These are phyloP conservation scores for Pisolithus thermaeus DNA, from an alignment of 1,284 basidiomycete species.

Conservation along the genomic window DNA sequence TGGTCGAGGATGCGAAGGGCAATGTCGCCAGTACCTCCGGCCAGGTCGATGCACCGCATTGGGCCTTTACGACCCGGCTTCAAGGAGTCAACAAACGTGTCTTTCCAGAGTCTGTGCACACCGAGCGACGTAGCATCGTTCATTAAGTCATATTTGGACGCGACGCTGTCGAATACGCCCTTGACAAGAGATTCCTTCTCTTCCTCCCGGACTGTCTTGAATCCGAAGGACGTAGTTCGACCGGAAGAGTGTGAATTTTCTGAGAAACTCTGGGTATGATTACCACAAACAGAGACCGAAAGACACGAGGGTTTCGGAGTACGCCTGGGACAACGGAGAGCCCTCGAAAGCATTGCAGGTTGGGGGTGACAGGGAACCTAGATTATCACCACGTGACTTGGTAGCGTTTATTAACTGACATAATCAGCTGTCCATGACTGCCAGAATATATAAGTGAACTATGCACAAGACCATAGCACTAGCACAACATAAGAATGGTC, in stretches of 20 bases:
- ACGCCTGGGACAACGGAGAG: neutral
- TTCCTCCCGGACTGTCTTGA: conserved; percentile 77
- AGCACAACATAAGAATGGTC: neutral
- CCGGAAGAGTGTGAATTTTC: conserved; percentile 11
- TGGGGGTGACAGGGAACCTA: neutral
- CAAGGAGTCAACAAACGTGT: conserved; percentile 79
- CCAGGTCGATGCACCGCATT: conserved; percentile 87
- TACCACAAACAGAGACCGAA: neutral
- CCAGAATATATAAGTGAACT: conserved; percentile 1
- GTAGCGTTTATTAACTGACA: neutral
- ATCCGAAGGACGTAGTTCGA: conserved; percentile 86
- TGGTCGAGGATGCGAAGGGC: conserved; percentile 91
- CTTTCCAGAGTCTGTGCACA: conserved; percentile 97
- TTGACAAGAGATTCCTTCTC: conserved; percentile 79
- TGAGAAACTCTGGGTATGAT: conserved; percentile 15
- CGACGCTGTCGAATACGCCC: conserved; percentile 93
- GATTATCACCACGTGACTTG: neutral
- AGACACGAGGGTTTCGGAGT: neutral
- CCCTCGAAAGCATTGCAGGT: neutral
- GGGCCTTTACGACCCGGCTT: conserved; percentile 74
- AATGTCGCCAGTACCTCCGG: conserved; percentile 98
- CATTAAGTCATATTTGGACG: conserved; percentile 96
- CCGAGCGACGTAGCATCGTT: conserved; percentile 98
- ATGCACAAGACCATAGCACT: neutral
- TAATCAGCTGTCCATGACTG: no score